Conservation (phyloP, 1,284 basidiomycete genomes). For the Ceratobasidium sp. region DNA sequence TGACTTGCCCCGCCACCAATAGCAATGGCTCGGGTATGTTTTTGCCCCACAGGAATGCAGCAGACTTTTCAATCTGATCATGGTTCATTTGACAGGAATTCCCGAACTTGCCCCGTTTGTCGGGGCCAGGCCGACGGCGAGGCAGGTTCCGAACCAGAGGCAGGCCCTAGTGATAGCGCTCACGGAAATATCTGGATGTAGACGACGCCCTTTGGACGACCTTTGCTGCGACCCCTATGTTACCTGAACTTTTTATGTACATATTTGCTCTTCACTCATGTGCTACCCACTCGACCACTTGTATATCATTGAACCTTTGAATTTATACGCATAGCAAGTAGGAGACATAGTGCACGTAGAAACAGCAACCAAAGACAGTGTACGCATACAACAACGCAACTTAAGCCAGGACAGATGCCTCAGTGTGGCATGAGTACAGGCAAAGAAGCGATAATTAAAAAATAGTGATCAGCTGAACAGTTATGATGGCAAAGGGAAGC, state of each 20-base stretch:
- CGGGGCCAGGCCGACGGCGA: conserved; percentile 44
- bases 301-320: conserved; percentile 18
- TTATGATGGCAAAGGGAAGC: conserved; percentile 32
- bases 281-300: background rate
- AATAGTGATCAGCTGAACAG: background rate
- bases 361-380: background rate
- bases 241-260: background rate
- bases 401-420: background rate
- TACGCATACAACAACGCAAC: background rate
- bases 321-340: background rate
- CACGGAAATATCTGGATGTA: conserved; percentile 9
- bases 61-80: conserved; percentile 2
- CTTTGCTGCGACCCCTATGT: background rate
- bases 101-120: conserved; percentile 47
- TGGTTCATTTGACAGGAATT: conserved; percentile 31
- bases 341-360: background rate
- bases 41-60: background rate
- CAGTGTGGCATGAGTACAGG: background rate
- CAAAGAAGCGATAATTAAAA: conserved; percentile 16
- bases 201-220: background rate
- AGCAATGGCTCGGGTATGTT: conserved; percentile 47
- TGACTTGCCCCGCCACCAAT: background rate
- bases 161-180: conserved; percentile 18
- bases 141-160: conserved; percentile 12
- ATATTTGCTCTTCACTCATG: background rate